phyloP scores from a whole-genome alignment of 306 rosid genomes.

The Ammopiptanthus mongolicus region DNA sequence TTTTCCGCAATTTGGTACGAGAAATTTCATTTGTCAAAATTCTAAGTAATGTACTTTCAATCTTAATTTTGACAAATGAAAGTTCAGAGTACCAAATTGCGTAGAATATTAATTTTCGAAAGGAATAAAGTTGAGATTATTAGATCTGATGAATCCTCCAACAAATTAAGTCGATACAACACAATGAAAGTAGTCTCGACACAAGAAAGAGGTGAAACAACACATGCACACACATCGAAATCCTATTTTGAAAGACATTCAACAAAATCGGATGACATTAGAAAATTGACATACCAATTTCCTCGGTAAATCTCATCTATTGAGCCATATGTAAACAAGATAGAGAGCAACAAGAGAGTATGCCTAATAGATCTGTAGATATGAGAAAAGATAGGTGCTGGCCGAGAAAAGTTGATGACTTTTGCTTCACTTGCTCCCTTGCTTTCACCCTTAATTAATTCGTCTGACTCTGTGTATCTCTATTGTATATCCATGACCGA shows the following conservation, averaged over 20 bases:
- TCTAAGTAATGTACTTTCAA: too few species aligned
- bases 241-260: not conserved
- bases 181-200: not conserved
- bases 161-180: not conserved
- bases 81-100: not conserved
- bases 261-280: not conserved
- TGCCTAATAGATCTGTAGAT: not conserved
- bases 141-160: not conserved
- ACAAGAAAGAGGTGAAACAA: not conserved
- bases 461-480: not conserved
- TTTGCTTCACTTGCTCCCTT: not conserved
- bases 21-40: not conserved
- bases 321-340: not conserved
- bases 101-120: not conserved
- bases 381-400: not conserved
- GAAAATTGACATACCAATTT: not conserved
- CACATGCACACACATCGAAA: not conserved
- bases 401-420: not conserved
- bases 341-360: not conserved
- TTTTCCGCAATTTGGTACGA: not conserved
- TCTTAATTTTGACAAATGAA: not conserved
- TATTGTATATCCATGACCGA: not conserved
- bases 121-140: not conserved
- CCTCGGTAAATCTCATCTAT: not conserved
- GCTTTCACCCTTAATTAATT: not conserved